A percentile compares a stretch with the other conserved stretches of the same genome.
Conservation (phyloP, 2,329 filamentous ascomycete genomes). For the Fusarium fracticaudum region DNA sequence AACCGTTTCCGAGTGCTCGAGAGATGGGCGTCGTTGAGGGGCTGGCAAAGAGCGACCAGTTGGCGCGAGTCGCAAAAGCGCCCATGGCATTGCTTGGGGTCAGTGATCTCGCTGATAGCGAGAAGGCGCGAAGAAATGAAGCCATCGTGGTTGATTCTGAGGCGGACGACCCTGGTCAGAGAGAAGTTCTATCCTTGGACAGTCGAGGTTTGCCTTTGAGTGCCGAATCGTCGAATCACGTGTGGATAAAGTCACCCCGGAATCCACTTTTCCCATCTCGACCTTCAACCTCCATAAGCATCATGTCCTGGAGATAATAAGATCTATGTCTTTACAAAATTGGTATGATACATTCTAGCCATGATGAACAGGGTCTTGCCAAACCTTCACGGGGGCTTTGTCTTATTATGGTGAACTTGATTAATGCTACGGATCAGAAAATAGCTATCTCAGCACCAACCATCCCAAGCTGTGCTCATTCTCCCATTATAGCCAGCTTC, state of each 20-base stretch:
- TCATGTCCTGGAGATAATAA: neutral
- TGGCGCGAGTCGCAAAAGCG: constrained; percentile 30
- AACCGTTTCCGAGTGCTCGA: constrained; percentile 35
- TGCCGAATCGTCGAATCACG: constrained; percentile 40
- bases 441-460: neutral
- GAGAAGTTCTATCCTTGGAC: constrained; percentile 14
- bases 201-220: constrained; percentile 40
- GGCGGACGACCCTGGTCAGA: constrained; percentile 13
- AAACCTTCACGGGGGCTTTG: neutral
- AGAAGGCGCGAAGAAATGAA: constrained; percentile 48
- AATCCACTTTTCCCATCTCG: constrained; percentile 17
- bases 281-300: neutral
- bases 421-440: neutral
- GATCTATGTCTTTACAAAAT: neutral
- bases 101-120: constrained; percentile 45
- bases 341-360: neutral
- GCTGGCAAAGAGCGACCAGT: constrained; percentile 33
- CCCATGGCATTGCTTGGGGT: constrained; percentile 33
- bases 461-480: neutral
- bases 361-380: neutral
- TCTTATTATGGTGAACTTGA: neutral
- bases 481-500: neutral
- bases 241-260: constrained; percentile 11
- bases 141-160: constrained; percentile 46
- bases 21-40: constrained; percentile 24